Conservation (phyloP, 1,284 basidiomycete genomes). For the Cerioporus squamosus region DNA sequence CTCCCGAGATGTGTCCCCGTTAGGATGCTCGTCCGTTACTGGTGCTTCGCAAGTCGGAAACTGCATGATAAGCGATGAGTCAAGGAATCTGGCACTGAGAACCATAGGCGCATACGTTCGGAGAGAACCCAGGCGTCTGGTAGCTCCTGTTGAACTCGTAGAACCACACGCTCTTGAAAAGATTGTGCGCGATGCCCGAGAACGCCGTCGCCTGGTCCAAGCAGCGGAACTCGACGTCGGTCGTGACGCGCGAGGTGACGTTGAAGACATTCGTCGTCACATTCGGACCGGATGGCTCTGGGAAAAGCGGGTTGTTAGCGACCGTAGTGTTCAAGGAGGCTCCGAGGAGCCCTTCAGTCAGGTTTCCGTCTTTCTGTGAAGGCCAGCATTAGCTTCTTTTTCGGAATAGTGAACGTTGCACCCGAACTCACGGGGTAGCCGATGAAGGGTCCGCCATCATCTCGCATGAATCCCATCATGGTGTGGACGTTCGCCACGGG, state of each 20-base stretch:
- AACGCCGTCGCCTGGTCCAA: slow-evolving; percentile 43
- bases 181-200: slow-evolving; percentile 36
- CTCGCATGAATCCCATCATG: slow-evolving; percentile 50
- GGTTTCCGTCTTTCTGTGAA: slow-evolving; percentile 26
- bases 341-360: slow-evolving; percentile 25
- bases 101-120: slow-evolving; percentile 28
- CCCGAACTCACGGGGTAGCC: slow-evolving; percentile 28
- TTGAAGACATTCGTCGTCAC: slow-evolving; percentile 40
- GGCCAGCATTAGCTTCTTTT: neutral
- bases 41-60: slow-evolving; percentile 42
- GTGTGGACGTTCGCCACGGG: slow-evolving; percentile 47
- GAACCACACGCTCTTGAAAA: slow-evolving; percentile 39
- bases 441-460: slow-evolving; percentile 43
- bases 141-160: slow-evolving; percentile 46
- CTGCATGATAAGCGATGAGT: neutral
- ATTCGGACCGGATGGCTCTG: slow-evolving; percentile 32
- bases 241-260: slow-evolving; percentile 38
- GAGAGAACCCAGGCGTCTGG: slow-evolving; percentile 40
- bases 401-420: neutral
- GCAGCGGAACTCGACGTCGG: slow-evolving; percentile 43
- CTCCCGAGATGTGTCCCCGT: slow-evolving; percentile 39
- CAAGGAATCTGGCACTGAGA: no score
- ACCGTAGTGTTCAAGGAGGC: slow-evolving; percentile 28
- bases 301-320: slow-evolving; percentile 36
- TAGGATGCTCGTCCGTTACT: slow-evolving; percentile 34